Conservation (phyloP, 1,284 basidiomycete species). For the Tylopilus orsonianus region DNA sequence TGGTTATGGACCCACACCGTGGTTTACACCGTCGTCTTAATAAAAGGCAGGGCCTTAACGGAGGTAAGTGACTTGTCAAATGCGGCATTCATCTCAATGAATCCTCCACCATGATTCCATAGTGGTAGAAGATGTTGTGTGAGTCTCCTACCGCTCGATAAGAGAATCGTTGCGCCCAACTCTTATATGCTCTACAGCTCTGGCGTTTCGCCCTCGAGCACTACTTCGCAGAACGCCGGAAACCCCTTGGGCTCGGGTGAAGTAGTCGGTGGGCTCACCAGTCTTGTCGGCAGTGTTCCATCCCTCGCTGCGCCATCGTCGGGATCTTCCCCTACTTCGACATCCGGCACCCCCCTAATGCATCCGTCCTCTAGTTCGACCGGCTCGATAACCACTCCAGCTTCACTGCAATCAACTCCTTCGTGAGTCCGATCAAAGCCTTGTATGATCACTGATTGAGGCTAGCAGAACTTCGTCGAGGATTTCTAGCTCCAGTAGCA, state of each 20-base stretch:
- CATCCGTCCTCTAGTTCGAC: slow-evolving; percentile 28
- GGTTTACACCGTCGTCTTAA: slow-evolving; percentile 20
- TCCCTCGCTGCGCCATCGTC: slow-evolving; percentile 19
- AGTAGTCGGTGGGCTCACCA: slow-evolving; percentile 19
- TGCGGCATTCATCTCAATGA: slow-evolving; percentile 1
- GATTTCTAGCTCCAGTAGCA: slow-evolving; percentile 6
- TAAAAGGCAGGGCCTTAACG: slow-evolving; percentile 34
- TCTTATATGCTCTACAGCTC: not conserved
- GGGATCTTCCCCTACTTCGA: slow-evolving; percentile 15
- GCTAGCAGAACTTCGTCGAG: slow-evolving; percentile 11
- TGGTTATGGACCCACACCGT: slow-evolving; percentile 22
- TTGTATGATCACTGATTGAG: not conserved
- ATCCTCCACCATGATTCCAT: not conserved
- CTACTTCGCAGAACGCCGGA: slow-evolving; percentile 1
- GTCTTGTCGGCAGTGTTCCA: slow-evolving; percentile 16
- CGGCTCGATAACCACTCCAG: slow-evolving; percentile 24
- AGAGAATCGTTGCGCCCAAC: not conserved
- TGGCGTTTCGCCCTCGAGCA: too few relatives aligned
- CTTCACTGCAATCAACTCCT: slow-evolving; percentile 7
- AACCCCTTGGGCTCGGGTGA: slow-evolving; percentile 2
- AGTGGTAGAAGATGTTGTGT: slow-evolving; percentile 27
- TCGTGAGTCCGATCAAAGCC: slow-evolving; percentile 19
- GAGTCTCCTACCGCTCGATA: slow-evolving; percentile 2
- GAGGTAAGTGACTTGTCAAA: slow-evolving; percentile 24
- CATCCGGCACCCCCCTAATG: slow-evolving; percentile 19